Conservation (phyloP, 2,329 filamentous ascomycete species). For the Scytalidium sp. region DNA sequence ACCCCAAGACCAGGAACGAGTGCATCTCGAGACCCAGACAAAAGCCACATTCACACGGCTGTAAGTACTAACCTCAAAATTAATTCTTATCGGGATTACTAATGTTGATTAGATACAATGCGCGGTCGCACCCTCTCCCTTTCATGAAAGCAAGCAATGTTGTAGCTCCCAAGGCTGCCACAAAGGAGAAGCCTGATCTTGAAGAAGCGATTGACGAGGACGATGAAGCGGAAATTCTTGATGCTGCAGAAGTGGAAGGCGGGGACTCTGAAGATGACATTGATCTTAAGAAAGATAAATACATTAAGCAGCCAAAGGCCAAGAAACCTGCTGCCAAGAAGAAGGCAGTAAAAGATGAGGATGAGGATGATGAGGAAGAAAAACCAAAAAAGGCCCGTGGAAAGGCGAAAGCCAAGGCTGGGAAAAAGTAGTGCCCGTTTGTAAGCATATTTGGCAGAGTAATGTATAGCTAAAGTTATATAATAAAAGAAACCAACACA, state of each 20-base stretch:
- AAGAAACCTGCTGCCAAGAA: conserved; percentile 52
- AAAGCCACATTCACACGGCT: conserved; percentile 87
- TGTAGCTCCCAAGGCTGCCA: conserved; percentile 65
- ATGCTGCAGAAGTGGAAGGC: conserved; percentile 48
- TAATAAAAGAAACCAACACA: too few relatives aligned
- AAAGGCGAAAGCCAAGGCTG: background rate
- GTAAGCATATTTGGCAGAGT: background rate
- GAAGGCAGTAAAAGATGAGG: conserved; percentile 39
- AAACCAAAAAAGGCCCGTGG: conserved; percentile 9
- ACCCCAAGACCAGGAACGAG: conserved; percentile 69
- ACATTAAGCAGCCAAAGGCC: conserved; percentile 86
- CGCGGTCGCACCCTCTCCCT: conserved; percentile 80
- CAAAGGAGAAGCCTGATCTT: conserved; percentile 81
- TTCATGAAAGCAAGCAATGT: conserved; percentile 93
- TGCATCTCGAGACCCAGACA: conserved; percentile 79
- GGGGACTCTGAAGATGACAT: conserved; percentile 71
- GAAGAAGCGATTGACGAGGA: conserved; percentile 96
- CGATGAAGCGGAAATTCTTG: conserved; percentile 67
- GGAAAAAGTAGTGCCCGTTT: background rate
- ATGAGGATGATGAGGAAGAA: conserved; percentile 20
- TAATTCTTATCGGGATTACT: conserved; percentile 5
- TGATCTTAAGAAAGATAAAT: conserved; percentile 94
- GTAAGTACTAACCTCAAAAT: conserved; percentile 50
- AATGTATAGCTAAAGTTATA: background rate
- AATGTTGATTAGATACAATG: conserved; percentile 66